Evolutionary conservation across 352 stramenopile genomes (phyloP).

Genomic region (Phytophthora pisi): DNA sequence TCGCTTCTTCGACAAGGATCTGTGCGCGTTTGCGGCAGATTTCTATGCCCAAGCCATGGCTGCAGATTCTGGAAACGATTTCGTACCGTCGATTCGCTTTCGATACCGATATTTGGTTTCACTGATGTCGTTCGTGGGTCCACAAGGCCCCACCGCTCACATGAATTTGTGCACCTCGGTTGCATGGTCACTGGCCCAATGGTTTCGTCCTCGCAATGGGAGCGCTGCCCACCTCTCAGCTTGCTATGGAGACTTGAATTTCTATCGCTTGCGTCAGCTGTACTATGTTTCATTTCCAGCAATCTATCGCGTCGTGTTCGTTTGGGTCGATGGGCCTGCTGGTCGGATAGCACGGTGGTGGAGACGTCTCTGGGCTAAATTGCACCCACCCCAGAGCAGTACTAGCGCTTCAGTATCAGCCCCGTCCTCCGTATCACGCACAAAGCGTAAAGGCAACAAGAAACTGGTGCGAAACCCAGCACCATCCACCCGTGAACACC

Average conservation of each 20-base stretch:
- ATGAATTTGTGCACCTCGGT: conserved; percentile 21
- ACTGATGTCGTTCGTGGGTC: conserved; percentile 31
- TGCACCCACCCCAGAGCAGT: conserved; percentile 1
- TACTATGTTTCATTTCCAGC: conserved; percentile 37
- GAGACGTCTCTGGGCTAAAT: conserved; percentile 14
- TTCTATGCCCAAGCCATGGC: conserved; percentile 29
- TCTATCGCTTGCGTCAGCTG: conserved; percentile 40
- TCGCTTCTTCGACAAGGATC: conserved; percentile 35
- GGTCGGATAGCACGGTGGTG: conserved; percentile 42
- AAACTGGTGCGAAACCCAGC: conserved; percentile 3
- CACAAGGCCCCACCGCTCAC: conserved; percentile 15
- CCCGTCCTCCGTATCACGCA: neutral
- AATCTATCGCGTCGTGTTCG: conserved; percentile 47
- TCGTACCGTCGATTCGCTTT: conserved; percentile 23
- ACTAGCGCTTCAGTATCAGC: neutral
- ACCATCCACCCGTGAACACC: neutral
- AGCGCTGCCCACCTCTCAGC: neutral
- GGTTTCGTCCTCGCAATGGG: conserved; percentile 12
- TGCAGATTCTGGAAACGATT: neutral
- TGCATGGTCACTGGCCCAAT: conserved; percentile 41
- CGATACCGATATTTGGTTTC: conserved; percentile 35
- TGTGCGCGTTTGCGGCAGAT: conserved; percentile 49
- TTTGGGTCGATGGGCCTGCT: conserved; percentile 41
- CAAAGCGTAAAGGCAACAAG: conserved; percentile 11
- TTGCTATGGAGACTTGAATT: conserved; percentile 33